phyloP scores from a whole-genome alignment of 2,329 filamentous ascomycete species.

The Colletotrichum sublineola region DNA sequence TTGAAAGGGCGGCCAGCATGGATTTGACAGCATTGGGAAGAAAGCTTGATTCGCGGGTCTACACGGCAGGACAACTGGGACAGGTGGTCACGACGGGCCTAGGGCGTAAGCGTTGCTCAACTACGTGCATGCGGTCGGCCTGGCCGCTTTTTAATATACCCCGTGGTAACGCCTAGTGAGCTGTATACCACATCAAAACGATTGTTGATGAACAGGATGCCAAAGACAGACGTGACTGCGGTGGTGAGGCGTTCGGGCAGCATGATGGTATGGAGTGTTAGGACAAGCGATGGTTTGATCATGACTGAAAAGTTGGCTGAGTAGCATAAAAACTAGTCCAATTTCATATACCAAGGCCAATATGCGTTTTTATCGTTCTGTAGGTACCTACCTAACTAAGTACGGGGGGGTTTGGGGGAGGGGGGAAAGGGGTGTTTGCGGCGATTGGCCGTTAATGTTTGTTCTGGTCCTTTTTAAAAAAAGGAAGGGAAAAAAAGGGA shows the following conservation, averaged over 20 bases:
- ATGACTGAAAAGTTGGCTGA: background rate
- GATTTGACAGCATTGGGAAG: slow-evolving; percentile 36
- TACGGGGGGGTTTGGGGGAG: background rate
- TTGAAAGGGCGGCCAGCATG: slow-evolving; percentile 38
- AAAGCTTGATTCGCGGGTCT: slow-evolving; percentile 27
- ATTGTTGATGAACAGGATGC: background rate
- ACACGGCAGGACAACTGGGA: slow-evolving; percentile 14
- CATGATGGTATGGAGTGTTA: background rate
- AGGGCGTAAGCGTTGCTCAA: slow-evolving; percentile 13
- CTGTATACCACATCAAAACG: slow-evolving; percentile 30
- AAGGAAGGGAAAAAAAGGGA: no score
- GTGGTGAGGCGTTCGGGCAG: background rate
- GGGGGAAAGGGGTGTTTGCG: background rate
- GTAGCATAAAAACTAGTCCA: background rate
- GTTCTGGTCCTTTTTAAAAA: slow-evolving; percentile 1
- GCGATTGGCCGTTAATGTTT: slow-evolving; percentile 16
- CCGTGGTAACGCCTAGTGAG: slow-evolving; percentile 34
- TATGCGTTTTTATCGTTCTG: background rate
- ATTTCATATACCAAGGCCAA: background rate
- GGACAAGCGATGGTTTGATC: background rate
- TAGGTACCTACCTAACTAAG: background rate
- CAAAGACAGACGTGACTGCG: background rate
- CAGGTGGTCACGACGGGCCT: slow-evolving; percentile 14
- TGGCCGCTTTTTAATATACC: slow-evolving; percentile 40
- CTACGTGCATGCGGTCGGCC: slow-evolving; percentile 9